Evolutionary conservation across 306 rosid species (phyloP).

Genomic region (Quercus bicolor): DNA sequence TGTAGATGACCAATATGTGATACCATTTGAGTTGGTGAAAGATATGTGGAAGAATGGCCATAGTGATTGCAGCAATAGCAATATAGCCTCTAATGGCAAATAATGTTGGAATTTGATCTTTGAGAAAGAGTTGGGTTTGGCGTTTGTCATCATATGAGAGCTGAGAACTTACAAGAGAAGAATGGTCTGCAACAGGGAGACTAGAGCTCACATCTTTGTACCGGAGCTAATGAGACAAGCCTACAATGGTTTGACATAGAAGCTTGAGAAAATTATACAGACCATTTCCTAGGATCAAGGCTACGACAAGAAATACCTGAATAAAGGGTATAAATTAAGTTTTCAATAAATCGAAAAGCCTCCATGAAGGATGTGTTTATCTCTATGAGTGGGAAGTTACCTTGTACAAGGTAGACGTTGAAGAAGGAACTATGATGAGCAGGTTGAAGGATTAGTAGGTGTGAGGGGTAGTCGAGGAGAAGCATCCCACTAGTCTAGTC

Average conservation of each 20-base stretch:
- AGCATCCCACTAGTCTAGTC: no score
- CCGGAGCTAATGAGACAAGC: neutral
- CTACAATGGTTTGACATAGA: neutral
- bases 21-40: conserved; percentile 9
- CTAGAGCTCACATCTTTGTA: neutral
- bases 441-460: no score
- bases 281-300: conserved; percentile 11
- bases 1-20: conserved; percentile 3
- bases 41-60: neutral
- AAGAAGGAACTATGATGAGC: no score
- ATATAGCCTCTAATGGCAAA: conserved; percentile 4
- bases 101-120: conserved; percentile 12
- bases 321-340: neutral
- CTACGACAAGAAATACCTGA: conserved; percentile 1
- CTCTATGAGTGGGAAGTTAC: neutral
- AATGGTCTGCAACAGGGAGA: neutral
- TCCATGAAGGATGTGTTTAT: no score
- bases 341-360: neutral
- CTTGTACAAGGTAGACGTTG: neutral
- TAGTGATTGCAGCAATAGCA: neutral
- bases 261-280: neutral
- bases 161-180: neutral
- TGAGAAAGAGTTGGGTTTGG: conserved; percentile 3
- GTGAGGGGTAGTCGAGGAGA: no score
- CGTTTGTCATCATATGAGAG: neutral